These are phyloP conservation scores for Suhomyces panamericanus DNA, from an alignment of 1,139 yeast species.

Conservation along the genomic window DNA sequence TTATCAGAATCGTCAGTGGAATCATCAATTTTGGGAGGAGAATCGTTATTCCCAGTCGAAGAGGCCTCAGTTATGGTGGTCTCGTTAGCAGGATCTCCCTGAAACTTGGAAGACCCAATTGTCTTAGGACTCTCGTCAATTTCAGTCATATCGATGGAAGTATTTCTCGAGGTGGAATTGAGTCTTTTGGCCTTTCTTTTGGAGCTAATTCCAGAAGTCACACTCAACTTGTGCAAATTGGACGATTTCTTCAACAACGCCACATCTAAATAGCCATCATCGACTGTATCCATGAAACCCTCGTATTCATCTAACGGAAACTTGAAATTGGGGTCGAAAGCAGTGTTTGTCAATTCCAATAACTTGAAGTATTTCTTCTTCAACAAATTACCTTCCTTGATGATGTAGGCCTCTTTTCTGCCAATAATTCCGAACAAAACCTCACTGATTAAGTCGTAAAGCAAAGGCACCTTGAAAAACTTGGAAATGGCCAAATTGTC, in stretches of 20 bases:
- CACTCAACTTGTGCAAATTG: slow-evolving; percentile 25
- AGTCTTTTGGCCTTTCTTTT: slow-evolving; percentile 17
- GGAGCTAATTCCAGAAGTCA: slow-evolving; percentile 16
- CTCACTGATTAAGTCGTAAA: slow-evolving; percentile 68
- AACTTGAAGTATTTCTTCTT: slow-evolving; percentile 31
- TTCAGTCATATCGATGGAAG: slow-evolving; percentile 7
- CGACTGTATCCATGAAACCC: slow-evolving; percentile 49
- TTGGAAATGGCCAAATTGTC: slow-evolving; percentile 64
- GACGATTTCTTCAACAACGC: slow-evolving; percentile 50
- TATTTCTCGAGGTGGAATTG: slow-evolving; percentile 8
- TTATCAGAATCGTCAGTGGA: slow-evolving; percentile 25
- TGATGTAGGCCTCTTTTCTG: slow-evolving; percentile 56
- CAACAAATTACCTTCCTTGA: slow-evolving; percentile 40
- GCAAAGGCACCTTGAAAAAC: slow-evolving; percentile 62
- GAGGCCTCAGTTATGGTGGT: no score
- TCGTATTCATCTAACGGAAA: slow-evolving; percentile 50
- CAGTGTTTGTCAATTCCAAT: slow-evolving; percentile 26
- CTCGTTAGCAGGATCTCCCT: no score
- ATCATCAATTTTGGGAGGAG: not conserved
- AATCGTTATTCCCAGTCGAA: not conserved
- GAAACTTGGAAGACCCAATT: no score
- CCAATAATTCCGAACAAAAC: slow-evolving; percentile 69
- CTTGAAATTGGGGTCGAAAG: slow-evolving; percentile 25
- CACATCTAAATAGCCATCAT: slow-evolving; percentile 64
- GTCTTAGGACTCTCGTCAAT: not conserved